Evolutionary conservation across 2,329 filamentous ascomycete genomes (phyloP), one percentile per base, ranked within the genome.

Genomic region (Botrytis squamosa): DNA sequence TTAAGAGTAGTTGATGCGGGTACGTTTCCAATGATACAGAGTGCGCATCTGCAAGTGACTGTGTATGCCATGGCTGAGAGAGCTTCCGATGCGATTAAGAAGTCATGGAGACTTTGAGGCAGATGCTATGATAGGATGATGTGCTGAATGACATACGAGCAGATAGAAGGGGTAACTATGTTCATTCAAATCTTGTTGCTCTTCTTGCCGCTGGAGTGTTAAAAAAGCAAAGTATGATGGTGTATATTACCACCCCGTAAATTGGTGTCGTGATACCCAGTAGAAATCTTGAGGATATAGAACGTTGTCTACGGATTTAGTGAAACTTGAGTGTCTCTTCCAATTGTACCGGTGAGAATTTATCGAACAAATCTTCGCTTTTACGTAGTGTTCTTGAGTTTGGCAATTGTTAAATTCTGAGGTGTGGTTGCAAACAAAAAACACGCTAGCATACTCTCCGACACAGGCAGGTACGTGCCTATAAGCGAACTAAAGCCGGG

Each of bases 1-100:
- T 44, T 78, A 36, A 74, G 75, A 60, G 75, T 78, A 29, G 74
- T 75, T 25, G 77, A 78, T 77, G 77, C 77, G 20, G 78, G 77
- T 42, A 73, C 76, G 25, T 74, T 78, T 18, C 76, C 77, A 3
- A 70, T 78, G 55, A 65, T 73, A 69, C 49, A 67, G 2, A 40
- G 75, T 18, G 73, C 70, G 6, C 77, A 78, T 76, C 73, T 77
- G 29, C 57, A 70, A 40, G 74, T 46, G 25, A 55, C 72, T 38
- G 77, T 76, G 12, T 78, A 78, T 70, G 76, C 76, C 16, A 71
- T 77, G 60, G 77, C 77, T 8, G 77, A 78, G 36, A 75, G 66
- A 65, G 75, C 74, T 8, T 66, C 75, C 0, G 75, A 76, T 63
- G 40, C 65, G 29, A 76, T 76, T 12, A 74, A 73, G 44, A 57